Evolutionary conservation across 805 yeast species (phyloP), one percentile per base, ranked within the genome.

Genomic region (Millerago galiae): DNA sequence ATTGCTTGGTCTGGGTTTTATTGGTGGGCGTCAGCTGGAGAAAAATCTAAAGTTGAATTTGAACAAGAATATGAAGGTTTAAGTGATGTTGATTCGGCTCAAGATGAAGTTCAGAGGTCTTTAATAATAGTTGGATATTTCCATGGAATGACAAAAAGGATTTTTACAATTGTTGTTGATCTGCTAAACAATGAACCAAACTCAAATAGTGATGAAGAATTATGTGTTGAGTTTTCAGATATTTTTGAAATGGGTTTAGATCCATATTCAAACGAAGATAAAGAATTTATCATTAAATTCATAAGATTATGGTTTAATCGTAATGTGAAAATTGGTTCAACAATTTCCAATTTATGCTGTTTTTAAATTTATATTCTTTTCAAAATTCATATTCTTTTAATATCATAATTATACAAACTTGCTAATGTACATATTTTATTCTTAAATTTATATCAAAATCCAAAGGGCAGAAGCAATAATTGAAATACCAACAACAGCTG

Each of bases 1-100:
- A 65, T 74, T 33, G 65, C 80, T 1, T 80, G 85, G 84, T 68
- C 74, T 41, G 89, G 89, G 1, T 72, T 84, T 45, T 65, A 83
- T 16, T 85, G 93, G 93, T 85, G 91, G 88, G 95, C 95, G 3
- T 74, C 84, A 26, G 91, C 93, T 1, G 95, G 93, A 8, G 83
- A 80, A 45, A 68, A 71, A 33, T 65, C 67, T 13, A 60, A 58
- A 18, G 55, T 62, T 16, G 63, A 65, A 36, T 67, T 64, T 25
- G 73, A 71, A 33, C 61, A 58, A 29, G 67, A 62, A 26, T 45
- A 64, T 15, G 77, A 72, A 14, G 69, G 63, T 1, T 49, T 61
- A 13, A 51, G 50, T 8, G 55, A 49, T 4, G 26, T 47, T 13
- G 36, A 40, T 10, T 25, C 45, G 38, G 33, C 43, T 34, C 40